Evolutionary conservation across 192 early-diverging fungal genomes (phyloP).

Genomic region (Entrophospora sp.): DNA sequence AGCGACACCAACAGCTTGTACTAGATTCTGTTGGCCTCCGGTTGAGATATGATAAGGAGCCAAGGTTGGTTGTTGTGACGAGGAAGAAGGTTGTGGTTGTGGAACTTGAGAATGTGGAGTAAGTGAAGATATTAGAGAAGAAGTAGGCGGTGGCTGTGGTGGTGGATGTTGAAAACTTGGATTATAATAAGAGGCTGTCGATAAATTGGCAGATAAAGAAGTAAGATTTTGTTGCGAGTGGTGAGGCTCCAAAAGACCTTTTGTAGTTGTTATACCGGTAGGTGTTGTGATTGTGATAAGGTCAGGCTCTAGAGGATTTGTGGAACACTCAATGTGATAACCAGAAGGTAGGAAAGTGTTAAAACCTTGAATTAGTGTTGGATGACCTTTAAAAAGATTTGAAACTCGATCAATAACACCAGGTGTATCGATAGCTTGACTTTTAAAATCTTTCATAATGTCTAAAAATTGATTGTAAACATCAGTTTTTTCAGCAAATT

Average conservation of each 20-base stretch:
- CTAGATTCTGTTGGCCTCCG: conserved; percentile 14
- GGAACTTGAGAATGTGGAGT: too few species aligned
- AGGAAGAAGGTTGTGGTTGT: conserved; percentile 29
- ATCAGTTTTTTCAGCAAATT: conserved; percentile 86
- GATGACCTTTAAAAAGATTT: conserved; percentile 84
- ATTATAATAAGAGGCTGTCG: conserved; percentile 17
- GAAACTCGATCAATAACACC: conserved; percentile 97
- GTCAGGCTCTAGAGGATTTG: conserved; percentile 63
- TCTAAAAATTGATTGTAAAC: conserved; percentile 98
- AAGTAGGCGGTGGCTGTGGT: conserved; percentile 28
- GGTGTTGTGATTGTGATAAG: conserved; percentile 87
- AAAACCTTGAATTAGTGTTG: conserved; percentile 89
- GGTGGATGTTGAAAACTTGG: too few species aligned
- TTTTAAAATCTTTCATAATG: conserved; percentile 99
- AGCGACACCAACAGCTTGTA: too few species aligned
- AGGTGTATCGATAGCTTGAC: conserved; percentile 92
- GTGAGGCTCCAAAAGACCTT: conserved; percentile 4
- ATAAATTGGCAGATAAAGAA: conserved; percentile 14
- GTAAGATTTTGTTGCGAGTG: conserved; percentile 15
- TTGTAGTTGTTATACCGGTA: conserved; percentile 35
- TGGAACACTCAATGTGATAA: conserved; percentile 87
- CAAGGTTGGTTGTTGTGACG: conserved; percentile 16
- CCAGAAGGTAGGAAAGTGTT: conserved; percentile 99
- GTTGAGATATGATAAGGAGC: conserved; percentile 16
- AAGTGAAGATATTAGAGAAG: conserved; percentile 27